phyloP scores from a whole-genome alignment of 2,329 filamentous ascomycete species.

The Fusarium multiceps region DNA sequence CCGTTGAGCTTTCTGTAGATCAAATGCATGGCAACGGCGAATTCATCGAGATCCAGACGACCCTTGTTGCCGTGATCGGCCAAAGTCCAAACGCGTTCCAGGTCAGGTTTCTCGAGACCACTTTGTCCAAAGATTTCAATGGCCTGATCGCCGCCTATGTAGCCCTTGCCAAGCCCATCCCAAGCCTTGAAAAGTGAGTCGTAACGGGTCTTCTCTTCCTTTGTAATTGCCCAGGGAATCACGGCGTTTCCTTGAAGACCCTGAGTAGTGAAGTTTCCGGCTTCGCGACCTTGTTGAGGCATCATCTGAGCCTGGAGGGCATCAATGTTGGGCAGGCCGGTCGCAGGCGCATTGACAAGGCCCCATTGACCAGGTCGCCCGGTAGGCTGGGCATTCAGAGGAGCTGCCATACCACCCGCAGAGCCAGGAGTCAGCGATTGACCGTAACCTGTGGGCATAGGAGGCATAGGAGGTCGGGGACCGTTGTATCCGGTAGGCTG shows the following conservation, averaged over 20 bases:
- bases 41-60: constrained; percentile 93
- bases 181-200: constrained; percentile 95
- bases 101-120: constrained; percentile 87
- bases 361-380: constrained; percentile 96
- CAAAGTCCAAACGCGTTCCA: constrained; percentile 94
- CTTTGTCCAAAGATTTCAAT: constrained; percentile 98
- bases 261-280: constrained; percentile 82
- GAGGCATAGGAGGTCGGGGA: constrained; percentile 90
- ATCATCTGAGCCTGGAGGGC: constrained; percentile 94
- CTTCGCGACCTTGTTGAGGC: constrained; percentile 93
- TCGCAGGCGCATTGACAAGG: constrained; percentile 92
- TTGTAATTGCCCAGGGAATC: constrained; percentile 98
- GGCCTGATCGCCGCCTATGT: constrained; percentile 89
- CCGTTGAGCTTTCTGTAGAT: constrained; percentile 98
- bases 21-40: constrained; percentile 98
- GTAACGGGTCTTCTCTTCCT: constrained; percentile 97
- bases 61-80: constrained; percentile 95
- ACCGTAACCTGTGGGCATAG: constrained; percentile 72
- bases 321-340: constrained; percentile 92
- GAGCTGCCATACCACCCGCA: constrained; percentile 73
- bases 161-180: constrained; percentile 95
- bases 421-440: constrained; percentile 62
- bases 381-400: constrained; percentile 92
- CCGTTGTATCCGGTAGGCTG: constrained; percentile 85
- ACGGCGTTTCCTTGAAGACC: constrained; percentile 93